Percentiles rank a stretch among this genome's conserved stretches.
These are phyloP conservation scores for Microbotryum silenes-acaulis DNA, from an alignment of 1,284 basidiomycete genomes.

Conservation along the genomic window DNA sequence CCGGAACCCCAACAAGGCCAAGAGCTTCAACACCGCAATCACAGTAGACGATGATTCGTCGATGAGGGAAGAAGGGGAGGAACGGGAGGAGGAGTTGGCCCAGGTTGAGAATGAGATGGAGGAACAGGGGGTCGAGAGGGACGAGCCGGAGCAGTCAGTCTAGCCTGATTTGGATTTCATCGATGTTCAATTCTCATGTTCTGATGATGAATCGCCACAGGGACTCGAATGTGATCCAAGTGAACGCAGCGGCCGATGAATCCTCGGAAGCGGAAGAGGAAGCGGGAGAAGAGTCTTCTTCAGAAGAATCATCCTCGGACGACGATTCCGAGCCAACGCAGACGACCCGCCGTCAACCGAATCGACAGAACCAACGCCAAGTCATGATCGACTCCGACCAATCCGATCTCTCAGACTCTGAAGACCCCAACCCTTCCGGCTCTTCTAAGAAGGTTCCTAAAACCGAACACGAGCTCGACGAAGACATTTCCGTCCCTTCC, in stretches of 20 bases:
- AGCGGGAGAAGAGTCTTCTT: background rate
- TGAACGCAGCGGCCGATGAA: conserved; percentile 46
- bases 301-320: conserved; percentile 18
- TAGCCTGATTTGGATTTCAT: too few relatives aligned
- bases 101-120: conserved; percentile 26
- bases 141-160: too few relatives aligned
- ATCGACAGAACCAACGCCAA: conserved; percentile 1
- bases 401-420: conserved; percentile 35
- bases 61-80: background rate
- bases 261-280: conserved; percentile 12
- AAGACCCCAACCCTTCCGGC: conserved; percentile 34
- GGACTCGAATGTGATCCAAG: background rate
- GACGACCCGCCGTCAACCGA: conserved; percentile 3
- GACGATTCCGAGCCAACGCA: conserved; percentile 8
- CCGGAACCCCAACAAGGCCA: too few relatives aligned
- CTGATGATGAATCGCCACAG: too few relatives aligned
- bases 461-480: conserved; percentile 42
- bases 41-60: background rate
- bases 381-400: conserved; percentile 5
- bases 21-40: too few relatives aligned
- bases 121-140: background rate
- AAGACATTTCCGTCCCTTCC: conserved; percentile 31
- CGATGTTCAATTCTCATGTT: too few relatives aligned
- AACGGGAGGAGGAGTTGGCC: conserved; percentile 4
- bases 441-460: conserved; percentile 36